Base-by-base conservation (phyloP, 192 early-diverging fungal genomes). In the Linnemannia schmuckeri region DNA sequence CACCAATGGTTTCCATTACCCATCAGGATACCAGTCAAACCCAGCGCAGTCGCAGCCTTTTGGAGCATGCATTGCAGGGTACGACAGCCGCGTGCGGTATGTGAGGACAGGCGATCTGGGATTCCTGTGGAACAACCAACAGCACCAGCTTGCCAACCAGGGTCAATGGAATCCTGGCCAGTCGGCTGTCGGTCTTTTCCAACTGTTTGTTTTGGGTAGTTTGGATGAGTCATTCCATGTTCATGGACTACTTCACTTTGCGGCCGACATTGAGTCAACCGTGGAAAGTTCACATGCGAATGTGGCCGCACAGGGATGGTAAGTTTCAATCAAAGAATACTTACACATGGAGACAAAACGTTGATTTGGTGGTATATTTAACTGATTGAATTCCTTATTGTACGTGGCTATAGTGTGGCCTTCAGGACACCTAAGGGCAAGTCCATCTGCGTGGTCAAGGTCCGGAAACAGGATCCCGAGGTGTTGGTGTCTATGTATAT, bases 101-200 rank as follows among this genome's bases (percentile, higher is more conserved):
- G 90, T 95, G 71, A 91, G 95, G 54, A 96, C 97, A 10, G 97
- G 97, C 15, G 96, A 96, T 81, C 70, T 94, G 24, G 97, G 97
- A 9, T 97, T 97, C 87, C 70, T 97, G 63, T 95, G 95, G 89
- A 92, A 93, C 73, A 91, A 96, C 18, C 89, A 93, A 22, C 84
- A 83, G 24, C 83, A 86, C 37, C 75, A 81, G 8, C 35, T 77
- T 13, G 42, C 75, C 20, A 38, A 57, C 33, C 83, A 85, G 22
- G 68, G 74, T 1, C 40, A 44, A 30, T 44, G 41, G 57, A 66
- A 66, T 66, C 30, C 33, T 63, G 49, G 38, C 20, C 70, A 72
- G 40, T 35, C 70, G 37, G 38, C 37, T 38, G 37, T 38, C 7
- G 80, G 85, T 22, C 81, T 80, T 30, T 81, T 81, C 54, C 85